Evolutionary conservation across 208 protist genomes (phyloP).

Genomic region (Histomonas meleagridis): DNA sequence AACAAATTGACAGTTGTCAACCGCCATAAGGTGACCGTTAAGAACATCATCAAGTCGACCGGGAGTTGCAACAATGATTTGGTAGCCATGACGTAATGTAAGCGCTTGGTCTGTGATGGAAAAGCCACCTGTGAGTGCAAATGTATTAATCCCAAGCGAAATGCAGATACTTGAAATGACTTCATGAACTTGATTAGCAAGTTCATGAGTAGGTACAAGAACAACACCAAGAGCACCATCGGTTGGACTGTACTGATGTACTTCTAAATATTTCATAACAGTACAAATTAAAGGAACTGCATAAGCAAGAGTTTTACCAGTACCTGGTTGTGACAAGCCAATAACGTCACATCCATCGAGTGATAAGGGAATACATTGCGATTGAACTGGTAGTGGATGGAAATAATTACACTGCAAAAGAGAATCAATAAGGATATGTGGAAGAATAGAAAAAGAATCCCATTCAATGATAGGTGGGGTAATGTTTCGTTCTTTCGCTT

Average conservation of each 20-base stretch:
- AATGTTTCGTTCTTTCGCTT: not conserved
- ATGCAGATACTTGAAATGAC: not conserved
- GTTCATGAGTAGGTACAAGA: conserved; percentile 1
- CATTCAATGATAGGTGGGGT: not conserved
- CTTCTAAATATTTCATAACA: not conserved
- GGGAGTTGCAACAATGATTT: conserved; percentile 32
- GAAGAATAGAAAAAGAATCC: not conserved
- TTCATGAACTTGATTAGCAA: conserved; percentile 1
- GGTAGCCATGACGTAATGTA: not conserved
- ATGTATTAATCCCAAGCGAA: not conserved
- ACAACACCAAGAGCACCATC: not conserved
- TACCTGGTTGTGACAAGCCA: conserved; percentile 91
- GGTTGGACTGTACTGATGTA: not conserved
- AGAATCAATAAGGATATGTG: not conserved
- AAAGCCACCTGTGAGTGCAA: not conserved
- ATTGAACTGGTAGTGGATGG: conserved; percentile 43
- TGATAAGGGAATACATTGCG: conserved; percentile 42
- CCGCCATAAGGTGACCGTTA: not conserved
- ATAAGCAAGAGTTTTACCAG: conserved; percentile 95
- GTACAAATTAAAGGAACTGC: conserved; percentile 80
- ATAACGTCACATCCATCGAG: conserved; percentile 66
- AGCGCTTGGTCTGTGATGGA: not conserved
- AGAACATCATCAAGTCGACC: not conserved
- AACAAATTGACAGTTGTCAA: not conserved
- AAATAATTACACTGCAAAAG: not conserved